Conservation (phyloP, 768 basidiomycete genomes). For the Trametes sanguinea region DNA sequence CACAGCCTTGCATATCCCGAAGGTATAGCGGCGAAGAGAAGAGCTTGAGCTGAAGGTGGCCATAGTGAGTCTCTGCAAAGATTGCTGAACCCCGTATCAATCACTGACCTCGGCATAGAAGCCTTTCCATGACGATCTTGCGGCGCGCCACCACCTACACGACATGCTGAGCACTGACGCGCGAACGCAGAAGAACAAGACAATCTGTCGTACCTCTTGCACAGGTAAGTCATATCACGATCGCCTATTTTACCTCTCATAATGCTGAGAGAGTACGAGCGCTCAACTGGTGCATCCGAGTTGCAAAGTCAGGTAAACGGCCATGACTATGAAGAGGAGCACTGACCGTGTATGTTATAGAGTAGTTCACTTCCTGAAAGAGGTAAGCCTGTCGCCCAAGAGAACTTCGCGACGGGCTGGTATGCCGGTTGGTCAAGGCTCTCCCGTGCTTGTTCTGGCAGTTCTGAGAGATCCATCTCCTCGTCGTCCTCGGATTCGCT, state of each 20-base stretch:
- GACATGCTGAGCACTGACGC: not conserved
- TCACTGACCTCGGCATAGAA: conserved; percentile 42
- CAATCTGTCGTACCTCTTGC: conserved; percentile 10
- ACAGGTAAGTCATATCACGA: conserved; percentile 15
- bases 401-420: not conserved
- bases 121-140: conserved; percentile 34
- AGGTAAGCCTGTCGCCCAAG: not conserved
- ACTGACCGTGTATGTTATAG: not conserved
- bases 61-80: not conserved
- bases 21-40: conserved; percentile 51
- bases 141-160: conserved; percentile 17
- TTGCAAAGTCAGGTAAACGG: not conserved
- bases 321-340: not conserved
- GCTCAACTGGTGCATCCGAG: not conserved
- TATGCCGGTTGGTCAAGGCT: not conserved
- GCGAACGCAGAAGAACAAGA: not conserved
- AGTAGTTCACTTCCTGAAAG: not conserved
- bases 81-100: not conserved
- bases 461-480: not conserved
- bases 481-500: not conserved
- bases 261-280: not conserved
- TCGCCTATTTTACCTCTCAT: conserved; percentile 16
- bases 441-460: not conserved
- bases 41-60: conserved; percentile 46
- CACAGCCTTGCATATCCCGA: conserved; percentile 50